These are phyloP conservation scores for Saccharomyces hybrid DNA, from an alignment of 1,139 yeast species.

Conservation along the genomic window DNA sequence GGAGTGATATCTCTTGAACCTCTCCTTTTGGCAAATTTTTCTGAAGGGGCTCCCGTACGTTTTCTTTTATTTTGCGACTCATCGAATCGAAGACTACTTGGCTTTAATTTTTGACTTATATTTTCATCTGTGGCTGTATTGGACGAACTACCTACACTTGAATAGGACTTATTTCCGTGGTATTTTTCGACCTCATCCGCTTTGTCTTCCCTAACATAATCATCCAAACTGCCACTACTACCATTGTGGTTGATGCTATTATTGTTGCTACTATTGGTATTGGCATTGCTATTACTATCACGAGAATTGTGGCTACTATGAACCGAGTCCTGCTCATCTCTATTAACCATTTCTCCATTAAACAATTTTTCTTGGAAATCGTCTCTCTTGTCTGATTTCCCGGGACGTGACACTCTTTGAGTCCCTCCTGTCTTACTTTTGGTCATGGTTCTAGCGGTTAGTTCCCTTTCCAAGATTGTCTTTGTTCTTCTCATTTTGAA, in stretches of 20 bases:
- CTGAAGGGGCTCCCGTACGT: constrained; percentile 5
- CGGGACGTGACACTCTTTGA: neutral
- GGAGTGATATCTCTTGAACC: constrained; percentile 56
- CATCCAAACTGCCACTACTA: neutral
- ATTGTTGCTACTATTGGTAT: no score
- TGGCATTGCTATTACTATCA: neutral
- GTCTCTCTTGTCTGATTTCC: neutral
- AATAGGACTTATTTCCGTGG: neutral
- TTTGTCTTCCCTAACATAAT: neutral
- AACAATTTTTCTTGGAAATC: constrained; percentile 31
- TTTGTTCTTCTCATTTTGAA: constrained; percentile 74
- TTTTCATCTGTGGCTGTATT: neutral
- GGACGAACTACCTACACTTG: neutral
- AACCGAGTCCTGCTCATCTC: constrained; percentile 24
- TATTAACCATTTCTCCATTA: constrained; percentile 29
- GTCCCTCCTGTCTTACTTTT: constrained; percentile 15
- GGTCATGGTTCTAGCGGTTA: constrained; percentile 48
- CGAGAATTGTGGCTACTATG: neutral
- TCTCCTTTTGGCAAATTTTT: constrained; percentile 26
- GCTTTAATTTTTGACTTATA: constrained; percentile 4
- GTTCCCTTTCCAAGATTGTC: constrained; percentile 37
- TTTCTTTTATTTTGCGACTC: constrained; percentile 2
- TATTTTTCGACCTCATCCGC: neutral
- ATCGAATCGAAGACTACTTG: constrained; percentile 1
- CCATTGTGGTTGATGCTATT: neutral